Evolutionary conservation across 306 rosid species (phyloP).

Genomic region (Clitoria ternatea): DNA sequence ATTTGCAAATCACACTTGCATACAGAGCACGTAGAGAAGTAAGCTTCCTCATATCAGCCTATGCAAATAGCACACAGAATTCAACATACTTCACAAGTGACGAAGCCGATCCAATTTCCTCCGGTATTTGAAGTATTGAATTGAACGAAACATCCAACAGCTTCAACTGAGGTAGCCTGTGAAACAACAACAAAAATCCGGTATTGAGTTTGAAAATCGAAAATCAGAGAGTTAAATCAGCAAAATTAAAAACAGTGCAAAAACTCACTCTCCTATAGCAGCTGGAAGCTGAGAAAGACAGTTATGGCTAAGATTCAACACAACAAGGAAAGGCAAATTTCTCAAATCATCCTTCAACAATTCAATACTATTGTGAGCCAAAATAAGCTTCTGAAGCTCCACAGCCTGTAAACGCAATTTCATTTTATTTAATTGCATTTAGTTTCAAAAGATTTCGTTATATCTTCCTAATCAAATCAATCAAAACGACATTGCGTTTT

Average conservation of each 20-base stretch:
- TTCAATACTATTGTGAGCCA: conserved; percentile 77
- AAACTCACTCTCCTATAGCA: conserved; percentile 92
- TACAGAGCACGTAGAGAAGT: background rate
- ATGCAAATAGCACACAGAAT: background rate
- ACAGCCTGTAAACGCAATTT: conserved; percentile 54
- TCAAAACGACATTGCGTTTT: background rate
- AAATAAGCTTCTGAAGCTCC: conserved; percentile 85
- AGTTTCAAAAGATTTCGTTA: background rate
- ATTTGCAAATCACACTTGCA: background rate
- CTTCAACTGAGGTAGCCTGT: conserved; percentile 70
- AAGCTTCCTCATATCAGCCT: conserved; percentile 12
- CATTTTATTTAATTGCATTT: background rate
- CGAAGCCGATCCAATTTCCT: conserved; percentile 73
- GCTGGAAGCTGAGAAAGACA: conserved; percentile 68
- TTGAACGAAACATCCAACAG: conserved; percentile 77
- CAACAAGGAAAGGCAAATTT: conserved; percentile 57
- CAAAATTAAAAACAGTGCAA: background rate
- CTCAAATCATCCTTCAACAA: conserved; percentile 62
- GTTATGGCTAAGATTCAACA: conserved; percentile 85
- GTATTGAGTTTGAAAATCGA: background rate
- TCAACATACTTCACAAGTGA: conserved; percentile 76
- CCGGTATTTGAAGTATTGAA: conserved; percentile 49
- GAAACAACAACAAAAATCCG: background rate
- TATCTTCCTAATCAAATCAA: background rate
- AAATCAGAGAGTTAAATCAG: background rate